phyloP scores from a whole-genome alignment of 192 early-diverging fungal species.

The Mortierella claussenii region DNA sequence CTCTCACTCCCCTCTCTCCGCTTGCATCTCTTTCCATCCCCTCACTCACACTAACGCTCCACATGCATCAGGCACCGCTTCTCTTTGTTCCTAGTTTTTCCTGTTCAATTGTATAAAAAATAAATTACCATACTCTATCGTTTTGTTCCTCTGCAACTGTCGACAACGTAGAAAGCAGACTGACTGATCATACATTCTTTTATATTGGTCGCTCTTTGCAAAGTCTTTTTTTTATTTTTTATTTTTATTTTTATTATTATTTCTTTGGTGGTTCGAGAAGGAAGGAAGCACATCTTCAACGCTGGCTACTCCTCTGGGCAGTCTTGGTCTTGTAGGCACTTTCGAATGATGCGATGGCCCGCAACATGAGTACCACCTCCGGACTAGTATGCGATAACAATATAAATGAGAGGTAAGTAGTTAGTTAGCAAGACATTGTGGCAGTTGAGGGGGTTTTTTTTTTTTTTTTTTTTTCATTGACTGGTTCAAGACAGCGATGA shows the following conservation, averaged over 20 bases:
- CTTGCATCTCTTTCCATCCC: neutral
- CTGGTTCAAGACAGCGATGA: too few species aligned
- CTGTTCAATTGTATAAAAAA: neutral
- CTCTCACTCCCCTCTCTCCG: neutral
- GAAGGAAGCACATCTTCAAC: neutral
- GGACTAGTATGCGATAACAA: slow-evolving; percentile 24
- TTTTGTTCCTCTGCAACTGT: too few species aligned
- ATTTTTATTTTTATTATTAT: neutral
- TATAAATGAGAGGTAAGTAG: neutral
- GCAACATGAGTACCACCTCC: slow-evolving; percentile 52
- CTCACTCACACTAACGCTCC: too few species aligned
- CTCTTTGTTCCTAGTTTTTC: neutral
- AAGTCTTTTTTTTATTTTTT: neutral
- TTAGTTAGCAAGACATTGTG: too few species aligned
- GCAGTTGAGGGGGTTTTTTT: neutral
- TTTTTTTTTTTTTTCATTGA: neutral
- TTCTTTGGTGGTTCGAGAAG: neutral
- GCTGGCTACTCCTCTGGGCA: slow-evolving; percentile 26
- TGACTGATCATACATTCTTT: too few species aligned
- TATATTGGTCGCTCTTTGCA: too few species aligned
- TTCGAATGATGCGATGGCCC: slow-evolving; percentile 51
- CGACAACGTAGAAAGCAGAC: too few species aligned
- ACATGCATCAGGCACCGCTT: neutral
- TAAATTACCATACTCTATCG: too few species aligned
- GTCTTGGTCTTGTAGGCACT: slow-evolving; percentile 36